phyloP scores from a whole-genome alignment of 306 rosid genomes.

The Quercus robur region DNA sequence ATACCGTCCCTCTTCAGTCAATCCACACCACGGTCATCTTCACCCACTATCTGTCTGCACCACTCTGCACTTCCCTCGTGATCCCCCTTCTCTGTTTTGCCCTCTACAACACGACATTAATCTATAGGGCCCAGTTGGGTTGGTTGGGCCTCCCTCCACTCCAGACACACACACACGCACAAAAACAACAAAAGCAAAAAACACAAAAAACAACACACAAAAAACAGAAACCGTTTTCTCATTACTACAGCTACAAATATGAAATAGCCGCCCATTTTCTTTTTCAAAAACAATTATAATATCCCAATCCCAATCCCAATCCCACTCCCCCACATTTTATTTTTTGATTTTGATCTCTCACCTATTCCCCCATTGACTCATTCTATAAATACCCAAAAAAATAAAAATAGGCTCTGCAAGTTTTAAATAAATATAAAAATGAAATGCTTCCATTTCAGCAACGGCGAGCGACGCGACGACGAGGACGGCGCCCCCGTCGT shows the following conservation, averaged over 20 bases:
- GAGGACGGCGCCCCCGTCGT: conserved; percentile 39
- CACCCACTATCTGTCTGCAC: background rate
- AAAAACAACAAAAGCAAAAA: background rate
- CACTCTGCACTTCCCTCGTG: conserved; percentile 30
- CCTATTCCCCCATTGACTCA: conserved; percentile 19
- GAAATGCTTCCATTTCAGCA: conserved; percentile 91
- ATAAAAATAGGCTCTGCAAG: background rate
- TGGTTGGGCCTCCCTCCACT: background rate
- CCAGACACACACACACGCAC: background rate
- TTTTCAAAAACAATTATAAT: background rate
- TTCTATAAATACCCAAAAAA: background rate
- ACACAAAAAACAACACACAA: background rate
- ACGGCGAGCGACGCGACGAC: conserved; percentile 47
- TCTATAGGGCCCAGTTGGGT: too few species aligned
- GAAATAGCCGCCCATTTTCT: background rate
- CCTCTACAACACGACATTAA: background rate
- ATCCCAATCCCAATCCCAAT: too few species aligned
- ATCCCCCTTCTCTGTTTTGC: background rate
- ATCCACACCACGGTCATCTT: too few species aligned
- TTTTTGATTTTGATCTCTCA: background rate
- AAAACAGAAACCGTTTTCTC: too few species aligned
- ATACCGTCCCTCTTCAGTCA: too few species aligned
- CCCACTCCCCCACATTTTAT: background rate
- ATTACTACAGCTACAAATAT: too few species aligned
- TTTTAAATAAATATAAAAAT: background rate